Conservation (phyloP, 2,329 filamentous ascomycete genomes). For the Davidsoniella australis region DNA sequence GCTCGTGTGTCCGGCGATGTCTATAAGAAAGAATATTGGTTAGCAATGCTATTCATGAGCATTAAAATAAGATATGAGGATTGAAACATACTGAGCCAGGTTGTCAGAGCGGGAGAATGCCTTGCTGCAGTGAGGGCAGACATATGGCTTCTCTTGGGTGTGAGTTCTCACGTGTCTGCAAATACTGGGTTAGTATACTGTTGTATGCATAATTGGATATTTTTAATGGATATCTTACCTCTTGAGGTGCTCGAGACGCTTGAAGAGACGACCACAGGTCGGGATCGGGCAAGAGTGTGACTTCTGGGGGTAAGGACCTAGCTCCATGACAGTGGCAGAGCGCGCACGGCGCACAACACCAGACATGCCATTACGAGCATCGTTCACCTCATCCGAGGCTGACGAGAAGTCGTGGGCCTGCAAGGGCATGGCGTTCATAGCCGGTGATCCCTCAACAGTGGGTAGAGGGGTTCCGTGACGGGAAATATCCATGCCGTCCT, state of each 20-base stretch:
- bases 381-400: slow-evolving; percentile 42
- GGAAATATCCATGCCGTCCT: slow-evolving; percentile 68
- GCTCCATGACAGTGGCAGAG: slow-evolving; percentile 90
- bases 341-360: slow-evolving; percentile 77
- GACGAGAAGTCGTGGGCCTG: slow-evolving; percentile 55
- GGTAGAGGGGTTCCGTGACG: slow-evolving; percentile 81
- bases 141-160: slow-evolving; percentile 96
- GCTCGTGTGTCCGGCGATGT: slow-evolving; percentile 64
- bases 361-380: slow-evolving; percentile 51
- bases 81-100: slow-evolving; percentile 69
- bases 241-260: slow-evolving; percentile 97
- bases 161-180: slow-evolving; percentile 94
- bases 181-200: slow-evolving; percentile 16
- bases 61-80: slow-evolving; percentile 18
- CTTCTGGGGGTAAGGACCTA: slow-evolving; percentile 92
- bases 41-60: slow-evolving; percentile 18
- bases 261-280: slow-evolving; percentile 91
- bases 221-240: slow-evolving; percentile 49
- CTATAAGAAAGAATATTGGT: slow-evolving; percentile 38
- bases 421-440: slow-evolving; percentile 51
- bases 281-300: slow-evolving; percentile 99
- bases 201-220: slow-evolving; percentile 17
- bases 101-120: slow-evolving; percentile 98
- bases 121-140: slow-evolving; percentile 96
- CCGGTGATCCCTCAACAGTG: slow-evolving; percentile 66